Evolutionary conservation across 176 grass and related monocot species (phyloP), one percentile per base, ranked within the genome.

Genomic region (Triticum aestivum): DNA sequence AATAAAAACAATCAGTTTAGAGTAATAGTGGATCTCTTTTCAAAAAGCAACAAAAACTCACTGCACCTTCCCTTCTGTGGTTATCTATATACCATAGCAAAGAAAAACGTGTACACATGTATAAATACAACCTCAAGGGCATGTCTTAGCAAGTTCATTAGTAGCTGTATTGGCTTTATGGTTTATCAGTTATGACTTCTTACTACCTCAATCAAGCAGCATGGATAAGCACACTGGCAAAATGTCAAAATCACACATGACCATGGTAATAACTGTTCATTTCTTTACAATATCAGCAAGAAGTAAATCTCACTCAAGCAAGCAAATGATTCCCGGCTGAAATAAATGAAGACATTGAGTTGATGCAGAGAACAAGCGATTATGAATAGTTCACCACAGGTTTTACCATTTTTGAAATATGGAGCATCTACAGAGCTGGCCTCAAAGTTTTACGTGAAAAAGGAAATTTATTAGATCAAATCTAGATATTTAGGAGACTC

Each of bases 1-100:
- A 86, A 86, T 74, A 44, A 64, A 76, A 81, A 38, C 35, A 35
- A 20, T 49, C 41, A 76, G 59, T 84, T 86, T 75, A 83, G 59
- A 72, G 49, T 34, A 63, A 45, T 54, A 65, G 27, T 3, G 7
- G 3, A 23, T 66, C 52, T 41, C n/a, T 83, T 78, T 82, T 49
- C 38, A 51, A 30, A 54, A 59, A 88, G 83, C 78, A 85, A 73
- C 24, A 76, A 76, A 49, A 61, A 58, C 27, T 77, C 45, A 72
- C 49, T 83, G 18, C 56, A 26, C 30, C 18, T 79, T 71, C 17
- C 5, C 35, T 79, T 27, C 23, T 67, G 64, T 75, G 61, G 23
- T 41, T 85, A 21, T 30, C 23, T 75, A 65, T 79, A 89, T 11
- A 79, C 8, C 82, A 21, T 49, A 77, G 18, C 73, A 11, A 49